Base-by-base conservation (phyloP, 192 early-diverging fungal genomes). In the Podila epigama region DNA sequence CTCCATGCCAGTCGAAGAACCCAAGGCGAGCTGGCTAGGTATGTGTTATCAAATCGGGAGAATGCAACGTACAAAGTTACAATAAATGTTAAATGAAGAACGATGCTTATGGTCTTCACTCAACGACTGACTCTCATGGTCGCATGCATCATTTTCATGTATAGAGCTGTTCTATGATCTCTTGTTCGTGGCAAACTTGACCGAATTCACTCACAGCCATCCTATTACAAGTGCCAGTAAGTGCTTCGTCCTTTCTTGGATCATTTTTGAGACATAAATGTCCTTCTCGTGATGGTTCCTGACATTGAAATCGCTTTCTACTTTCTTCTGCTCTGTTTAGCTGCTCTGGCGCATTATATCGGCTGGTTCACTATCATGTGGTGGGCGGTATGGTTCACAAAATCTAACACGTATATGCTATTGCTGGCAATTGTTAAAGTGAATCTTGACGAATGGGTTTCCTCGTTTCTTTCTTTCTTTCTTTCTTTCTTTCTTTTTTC, bases 361-460 rank as follows among this genome's bases (percentile, higher is more conserved):
- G 66, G 66, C n/a, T 82, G 83, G 83, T 85, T 85, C 61, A 50
- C 82, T 18, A 82, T 85, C 27, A 82, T 79, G 65, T 85, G 81
- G 83, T 85, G 83, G 81, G 66, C 79, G 57, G 71, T 75, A 66
- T 60, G 70, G n/a, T n/a, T n/a, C n/a, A n/a, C n/a, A n/a, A n/a
- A n/a, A n/a, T n/a, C n/a, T 65, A 34, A 2, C 6, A 15, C 27
- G 7, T 59, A 5, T n/a, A 20, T 28, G 4, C 2, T 12, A 10
- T 12, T 54, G 25, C 69, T 63, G 68, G 63, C 60, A 28, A 20
- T 25, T 20, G 4, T 1, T 16, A 29, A 9, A 48, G n/a, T 3
- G 20, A 15, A 48, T 5, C 3, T 10, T 36, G 34, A 33, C n/a
- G n/a, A n/a, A n/a, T n/a, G n/a, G n/a, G n/a, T n/a, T n/a, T n/a